Evolutionary conservation across 441 rosid genomes (phyloP).

Genomic region (Syzygium syzygioides): DNA sequence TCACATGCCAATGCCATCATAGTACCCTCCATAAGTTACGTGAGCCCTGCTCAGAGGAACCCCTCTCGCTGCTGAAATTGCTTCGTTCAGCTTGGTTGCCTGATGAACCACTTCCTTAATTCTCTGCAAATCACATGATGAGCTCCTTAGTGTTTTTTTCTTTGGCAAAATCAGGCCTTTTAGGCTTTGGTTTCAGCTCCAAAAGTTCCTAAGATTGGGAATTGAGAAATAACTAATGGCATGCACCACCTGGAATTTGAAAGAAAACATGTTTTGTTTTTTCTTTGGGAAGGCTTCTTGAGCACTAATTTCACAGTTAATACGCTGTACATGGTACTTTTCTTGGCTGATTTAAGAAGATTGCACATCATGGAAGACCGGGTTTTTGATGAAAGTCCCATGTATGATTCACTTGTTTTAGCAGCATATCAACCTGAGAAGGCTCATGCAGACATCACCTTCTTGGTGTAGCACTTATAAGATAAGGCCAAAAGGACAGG

Average conservation of each 20-base stretch:
- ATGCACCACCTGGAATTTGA: background rate
- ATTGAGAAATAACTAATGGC: background rate
- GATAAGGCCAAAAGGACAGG: background rate
- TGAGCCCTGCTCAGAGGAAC: constrained; percentile 65
- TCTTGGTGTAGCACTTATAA: background rate
- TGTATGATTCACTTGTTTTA: background rate
- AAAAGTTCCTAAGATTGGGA: background rate
- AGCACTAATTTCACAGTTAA: background rate
- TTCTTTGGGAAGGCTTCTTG: background rate
- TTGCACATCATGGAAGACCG: background rate
- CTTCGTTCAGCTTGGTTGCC: constrained; percentile 59
- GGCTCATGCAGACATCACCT: background rate
- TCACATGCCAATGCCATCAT: constrained; percentile 25
- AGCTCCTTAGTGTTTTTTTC: background rate
- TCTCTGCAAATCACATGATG: constrained; percentile 32
- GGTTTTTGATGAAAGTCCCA: background rate
- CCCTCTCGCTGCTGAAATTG: constrained; percentile 62
- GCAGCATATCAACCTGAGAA: background rate
- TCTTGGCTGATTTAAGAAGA: background rate
- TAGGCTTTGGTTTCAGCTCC: background rate
- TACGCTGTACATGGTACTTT: background rate
- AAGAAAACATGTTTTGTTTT: background rate
- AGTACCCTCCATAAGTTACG: constrained; percentile 67
- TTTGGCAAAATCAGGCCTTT: background rate
- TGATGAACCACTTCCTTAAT: constrained; percentile 62